These are phyloP conservation scores for Alternaria burnsii DNA, from an alignment of 2,329 filamentous ascomycete genomes.

Conservation along the genomic window DNA sequence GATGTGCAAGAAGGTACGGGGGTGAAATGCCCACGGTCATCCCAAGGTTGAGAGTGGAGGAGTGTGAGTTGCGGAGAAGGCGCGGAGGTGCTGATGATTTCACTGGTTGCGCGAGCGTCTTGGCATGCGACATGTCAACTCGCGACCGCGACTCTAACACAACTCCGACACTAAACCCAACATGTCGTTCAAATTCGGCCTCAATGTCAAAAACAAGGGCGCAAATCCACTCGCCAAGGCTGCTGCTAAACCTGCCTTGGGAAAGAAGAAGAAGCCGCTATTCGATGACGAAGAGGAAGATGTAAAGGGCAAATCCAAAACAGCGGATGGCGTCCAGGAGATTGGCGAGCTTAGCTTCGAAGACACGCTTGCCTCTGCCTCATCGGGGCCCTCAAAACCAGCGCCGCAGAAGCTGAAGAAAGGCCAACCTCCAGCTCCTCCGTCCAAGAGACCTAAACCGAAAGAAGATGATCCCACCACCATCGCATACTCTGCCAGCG, in stretches of 20 bases:
- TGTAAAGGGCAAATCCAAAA: constrained; percentile 43
- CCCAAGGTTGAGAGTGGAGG: background rate
- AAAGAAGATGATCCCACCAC: constrained; percentile 47
- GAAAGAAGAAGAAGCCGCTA: constrained; percentile 42
- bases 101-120: constrained; percentile 37
- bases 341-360: constrained; percentile 68
- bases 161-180: constrained; percentile 19
- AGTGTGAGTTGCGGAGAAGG: constrained; percentile 29
- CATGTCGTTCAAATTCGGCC: constrained; percentile 62
- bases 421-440: constrained; percentile 43
- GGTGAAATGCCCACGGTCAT: constrained; percentile 8
- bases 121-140: constrained; percentile 27
- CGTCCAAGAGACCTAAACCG: constrained; percentile 49
- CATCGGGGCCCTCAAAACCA: constrained; percentile 31
- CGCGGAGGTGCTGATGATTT: constrained; percentile 36
- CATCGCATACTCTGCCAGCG: constrained; percentile 71
- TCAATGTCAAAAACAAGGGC: constrained; percentile 68
- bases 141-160: background rate
- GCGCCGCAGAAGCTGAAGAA: constrained; percentile 49
- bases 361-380: constrained; percentile 52
- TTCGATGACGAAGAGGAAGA: constrained; percentile 69
- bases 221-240: constrained; percentile 25
- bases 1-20: background rate
- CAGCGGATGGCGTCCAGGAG: constrained; percentile 58
- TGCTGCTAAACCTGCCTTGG: constrained; percentile 29